Percentiles rank a stretch among this genome's conserved stretches.
Evolutionary conservation across 257 asterid species (phyloP).

Genomic region (Solanum phureja): DNA sequence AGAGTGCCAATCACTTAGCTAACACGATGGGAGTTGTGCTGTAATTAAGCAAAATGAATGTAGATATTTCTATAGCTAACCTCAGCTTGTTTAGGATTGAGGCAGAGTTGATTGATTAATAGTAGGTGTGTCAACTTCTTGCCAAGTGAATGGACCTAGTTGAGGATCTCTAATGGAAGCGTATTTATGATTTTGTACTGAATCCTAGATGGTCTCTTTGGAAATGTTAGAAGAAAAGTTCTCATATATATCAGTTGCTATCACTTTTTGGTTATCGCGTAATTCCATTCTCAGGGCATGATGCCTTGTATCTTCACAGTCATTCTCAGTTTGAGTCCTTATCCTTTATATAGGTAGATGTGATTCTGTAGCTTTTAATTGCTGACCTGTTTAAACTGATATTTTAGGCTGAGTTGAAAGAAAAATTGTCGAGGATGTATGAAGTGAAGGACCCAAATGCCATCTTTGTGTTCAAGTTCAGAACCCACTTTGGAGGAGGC

Average conservation of each 20-base stretch:
- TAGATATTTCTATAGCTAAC: background rate
- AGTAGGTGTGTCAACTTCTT: background rate
- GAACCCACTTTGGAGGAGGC: slow-evolving; percentile 98
- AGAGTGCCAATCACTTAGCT: background rate
- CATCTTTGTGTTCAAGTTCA: slow-evolving; percentile 83
- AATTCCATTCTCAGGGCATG: background rate
- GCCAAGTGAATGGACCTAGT: background rate
- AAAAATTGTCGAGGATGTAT: slow-evolving; percentile 61
- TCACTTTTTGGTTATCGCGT: background rate
- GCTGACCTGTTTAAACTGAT: background rate
- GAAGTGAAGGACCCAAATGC: slow-evolving; percentile 77
- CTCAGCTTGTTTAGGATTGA: background rate
- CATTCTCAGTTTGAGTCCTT: background rate
- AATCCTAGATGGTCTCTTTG: background rate
- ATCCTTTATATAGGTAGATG: background rate
- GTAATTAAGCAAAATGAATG: background rate
- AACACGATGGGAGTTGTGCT: background rate
- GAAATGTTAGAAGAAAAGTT: background rate
- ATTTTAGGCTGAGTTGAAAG: slow-evolving; percentile 72
- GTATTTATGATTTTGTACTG: background rate
- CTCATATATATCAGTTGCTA: background rate
- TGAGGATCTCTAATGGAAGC: background rate
- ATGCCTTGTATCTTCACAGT: background rate
- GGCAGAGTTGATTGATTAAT: background rate
- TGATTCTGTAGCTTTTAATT: background rate